A percentile compares a stretch with the other conserved stretches of the same genome.
phyloP scores from a whole-genome alignment of 805 yeast species.

The Candida succiphila region DNA sequence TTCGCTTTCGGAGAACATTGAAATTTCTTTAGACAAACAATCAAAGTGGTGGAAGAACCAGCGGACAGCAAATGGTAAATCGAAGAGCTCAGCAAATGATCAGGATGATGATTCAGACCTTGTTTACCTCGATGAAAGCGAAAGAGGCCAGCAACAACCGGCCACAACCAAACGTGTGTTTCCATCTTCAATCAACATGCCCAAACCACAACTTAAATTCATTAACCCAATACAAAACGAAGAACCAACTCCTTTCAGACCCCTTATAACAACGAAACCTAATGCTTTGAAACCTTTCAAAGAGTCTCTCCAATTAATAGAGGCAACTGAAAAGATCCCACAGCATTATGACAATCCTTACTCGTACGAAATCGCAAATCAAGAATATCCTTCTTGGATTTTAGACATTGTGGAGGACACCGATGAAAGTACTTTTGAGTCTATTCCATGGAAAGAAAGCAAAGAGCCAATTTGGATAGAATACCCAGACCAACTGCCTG shows the following conservation, averaged over 20 bases:
- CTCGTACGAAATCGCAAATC: conserved; percentile 56
- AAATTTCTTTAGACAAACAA: conserved; percentile 47
- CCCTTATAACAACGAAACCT: conserved; percentile 65
- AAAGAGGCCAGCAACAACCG: conserved; percentile 14
- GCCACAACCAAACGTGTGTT: conserved; percentile 3
- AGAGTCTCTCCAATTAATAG: conserved; percentile 33
- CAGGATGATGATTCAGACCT: conserved; percentile 32
- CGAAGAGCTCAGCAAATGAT: neutral
- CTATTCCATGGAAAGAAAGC: conserved; percentile 50
- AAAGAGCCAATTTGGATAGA: conserved; percentile 69
- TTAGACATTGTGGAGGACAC: conserved; percentile 36
- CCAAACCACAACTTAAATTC: conserved; percentile 66
- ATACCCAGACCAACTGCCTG: conserved; percentile 35
- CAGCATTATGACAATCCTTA: conserved; percentile 76
- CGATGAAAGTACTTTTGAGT: conserved; percentile 16
- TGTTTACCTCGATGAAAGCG: conserved; percentile 52
- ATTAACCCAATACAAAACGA: conserved; percentile 42
- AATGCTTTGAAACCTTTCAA: conserved; percentile 48
- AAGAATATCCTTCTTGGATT: conserved; percentile 56
- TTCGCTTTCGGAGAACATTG: conserved; percentile 64
- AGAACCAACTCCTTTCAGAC: conserved; percentile 65
- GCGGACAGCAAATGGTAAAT: neutral
- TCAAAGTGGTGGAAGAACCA: neutral
- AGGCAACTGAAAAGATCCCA: conserved; percentile 29
- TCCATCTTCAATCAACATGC: conserved; percentile 8